These are phyloP conservation scores for Neurospora sp. DNA, from an alignment of 495 filamentous ascomycete species.

Conservation along the genomic window DNA sequence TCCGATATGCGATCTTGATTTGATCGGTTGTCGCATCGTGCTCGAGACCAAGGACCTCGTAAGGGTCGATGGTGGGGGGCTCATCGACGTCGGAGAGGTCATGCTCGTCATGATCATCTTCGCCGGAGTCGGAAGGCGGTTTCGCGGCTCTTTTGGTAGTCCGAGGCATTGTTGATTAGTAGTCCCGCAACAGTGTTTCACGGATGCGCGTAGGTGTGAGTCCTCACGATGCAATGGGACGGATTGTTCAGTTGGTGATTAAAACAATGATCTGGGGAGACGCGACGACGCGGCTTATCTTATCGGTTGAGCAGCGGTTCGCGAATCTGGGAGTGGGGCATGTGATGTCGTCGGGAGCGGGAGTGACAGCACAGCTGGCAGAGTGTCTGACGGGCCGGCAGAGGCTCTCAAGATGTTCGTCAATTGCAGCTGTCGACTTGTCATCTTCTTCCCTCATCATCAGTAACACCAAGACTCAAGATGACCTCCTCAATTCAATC, in stretches of 20 bases:
- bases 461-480: neutral
- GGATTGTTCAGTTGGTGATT: neutral
- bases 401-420: neutral
- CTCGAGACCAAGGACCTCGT: conserved; percentile 64
- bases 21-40: conserved; percentile 56
- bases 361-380: neutral
- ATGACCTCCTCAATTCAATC: conserved; percentile 19
- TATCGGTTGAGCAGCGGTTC: neutral
- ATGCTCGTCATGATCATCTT: conserved; percentile 1
- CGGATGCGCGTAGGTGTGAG: neutral
- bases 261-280: neutral
- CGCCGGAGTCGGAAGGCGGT: neutral
- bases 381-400: neutral
- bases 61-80: conserved; percentile 60
- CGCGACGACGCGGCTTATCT: conserved; percentile 7
- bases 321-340: neutral
- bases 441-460: neutral
- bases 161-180: neutral
- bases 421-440: neutral
- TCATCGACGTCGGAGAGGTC: conserved; percentile 28
- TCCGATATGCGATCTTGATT: conserved; percentile 79
- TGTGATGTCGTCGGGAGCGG: neutral
- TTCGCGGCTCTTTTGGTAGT: neutral
- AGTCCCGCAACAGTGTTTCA: neutral
- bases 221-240: neutral